Percentiles rank a stretch among this genome's conserved stretches.
These are phyloP conservation scores for Ambrosiella beaveri DNA, from an alignment of 2,329 filamentous ascomycete genomes.

Conservation along the genomic window DNA sequence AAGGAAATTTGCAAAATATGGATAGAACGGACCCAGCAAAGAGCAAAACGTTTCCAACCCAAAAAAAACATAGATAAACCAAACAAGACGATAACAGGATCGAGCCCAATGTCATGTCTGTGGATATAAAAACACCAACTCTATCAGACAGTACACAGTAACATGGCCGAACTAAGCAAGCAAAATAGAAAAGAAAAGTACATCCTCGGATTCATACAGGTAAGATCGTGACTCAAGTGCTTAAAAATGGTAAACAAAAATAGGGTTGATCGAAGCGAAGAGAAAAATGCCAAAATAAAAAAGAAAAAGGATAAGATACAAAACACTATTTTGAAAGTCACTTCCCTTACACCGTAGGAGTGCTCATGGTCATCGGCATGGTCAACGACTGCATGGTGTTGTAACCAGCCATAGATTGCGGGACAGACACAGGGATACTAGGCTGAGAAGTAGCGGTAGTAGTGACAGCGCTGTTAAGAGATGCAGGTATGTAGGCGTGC, in stretches of 20 bases:
- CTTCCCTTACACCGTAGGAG: slow-evolving; percentile 20
- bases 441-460: slow-evolving; percentile 12
- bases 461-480: slow-evolving; percentile 26
- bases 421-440: slow-evolving; percentile 13
- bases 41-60: not conserved
- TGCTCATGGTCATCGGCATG: slow-evolving; percentile 48
- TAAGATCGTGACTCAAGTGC: slow-evolving; percentile 13
- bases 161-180: slow-evolving; percentile 2
- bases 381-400: slow-evolving; percentile 44
- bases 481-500: slow-evolving; percentile 39
- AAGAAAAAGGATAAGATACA: slow-evolving; percentile 3
- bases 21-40: not conserved
- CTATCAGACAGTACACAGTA: not conserved
- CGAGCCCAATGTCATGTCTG: not conserved
- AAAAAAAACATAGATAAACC: slow-evolving; percentile 6
- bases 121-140: not conserved
- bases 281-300: slow-evolving; percentile 14
- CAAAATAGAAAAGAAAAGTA: slow-evolving; percentile 10
- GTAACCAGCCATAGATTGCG: slow-evolving; percentile 24
- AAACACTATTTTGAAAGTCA: slow-evolving; percentile 6
- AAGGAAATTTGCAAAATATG: not conserved
- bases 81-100: slow-evolving; percentile 11
- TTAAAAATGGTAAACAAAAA: slow-evolving; percentile 11
- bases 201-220: slow-evolving; percentile 12
- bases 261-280: slow-evolving; percentile 10